A percentile compares a stretch with the other conserved stretches of the same genome.
These are phyloP conservation scores for Jasminum sambac DNA, from an alignment of 257 asterid genomes.

Conservation along the genomic window DNA sequence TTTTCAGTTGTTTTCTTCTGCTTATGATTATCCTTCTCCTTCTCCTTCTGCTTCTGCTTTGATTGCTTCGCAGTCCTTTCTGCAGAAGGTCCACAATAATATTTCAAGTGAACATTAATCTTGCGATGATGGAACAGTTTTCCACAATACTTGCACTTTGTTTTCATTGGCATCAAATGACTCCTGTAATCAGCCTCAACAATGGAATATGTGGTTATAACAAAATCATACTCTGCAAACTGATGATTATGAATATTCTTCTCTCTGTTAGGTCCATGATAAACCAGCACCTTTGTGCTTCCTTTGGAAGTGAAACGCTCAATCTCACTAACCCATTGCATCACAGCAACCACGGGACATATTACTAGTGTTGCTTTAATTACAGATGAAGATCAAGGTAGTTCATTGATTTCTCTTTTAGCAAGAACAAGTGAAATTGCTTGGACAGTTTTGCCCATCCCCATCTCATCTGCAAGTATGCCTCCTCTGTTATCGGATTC, in stretches of 20 bases:
- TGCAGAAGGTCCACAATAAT: slow-evolving; percentile 76
- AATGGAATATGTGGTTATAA: slow-evolving; percentile 79
- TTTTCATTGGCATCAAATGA: slow-evolving; percentile 67
- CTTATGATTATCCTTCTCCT: slow-evolving; percentile 49
- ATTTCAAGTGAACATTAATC: slow-evolving; percentile 61
- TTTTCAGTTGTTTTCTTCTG: slow-evolving; percentile 29
- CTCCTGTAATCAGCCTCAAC: slow-evolving; percentile 81
- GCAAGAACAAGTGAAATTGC: slow-evolving; percentile 90
- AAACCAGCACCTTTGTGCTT: slow-evolving; percentile 73
- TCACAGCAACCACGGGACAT: slow-evolving; percentile 85
- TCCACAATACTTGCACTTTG: slow-evolving; percentile 78
- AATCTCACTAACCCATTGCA: slow-evolving; percentile 90
- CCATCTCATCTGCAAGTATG: slow-evolving; percentile 98
- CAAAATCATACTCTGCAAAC: slow-evolving; percentile 76
- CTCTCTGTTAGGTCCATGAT: slow-evolving; percentile 82
- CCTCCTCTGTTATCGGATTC: slow-evolving; percentile 75
- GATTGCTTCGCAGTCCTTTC: slow-evolving; percentile 65
- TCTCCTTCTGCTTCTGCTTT: slow-evolving; percentile 60
- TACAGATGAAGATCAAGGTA: slow-evolving; percentile 45
- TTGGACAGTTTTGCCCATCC: slow-evolving; percentile 96
- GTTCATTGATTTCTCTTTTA: slow-evolving; percentile 51
- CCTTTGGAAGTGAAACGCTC: slow-evolving; percentile 75
- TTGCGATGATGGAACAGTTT: slow-evolving; percentile 47
- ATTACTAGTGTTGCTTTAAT: slow-evolving; percentile 81
- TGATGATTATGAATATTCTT: slow-evolving; percentile 42